Evolutionary conservation across 495 filamentous ascomycete species (phyloP), one percentile per base, ranked within the genome.

Genomic region (Podospora appendiculata): DNA sequence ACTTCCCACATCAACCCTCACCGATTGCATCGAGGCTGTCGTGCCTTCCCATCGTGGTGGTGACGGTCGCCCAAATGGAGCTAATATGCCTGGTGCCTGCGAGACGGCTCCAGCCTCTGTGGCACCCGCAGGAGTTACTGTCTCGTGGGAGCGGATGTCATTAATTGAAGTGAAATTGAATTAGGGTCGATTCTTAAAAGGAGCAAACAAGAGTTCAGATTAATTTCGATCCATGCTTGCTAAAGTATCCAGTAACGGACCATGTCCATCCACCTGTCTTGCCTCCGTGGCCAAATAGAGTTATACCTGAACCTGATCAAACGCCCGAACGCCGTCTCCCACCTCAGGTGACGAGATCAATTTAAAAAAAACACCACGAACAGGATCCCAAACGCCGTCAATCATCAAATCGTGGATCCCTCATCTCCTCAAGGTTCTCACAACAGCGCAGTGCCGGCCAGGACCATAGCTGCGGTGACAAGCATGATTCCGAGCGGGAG

Each of bases 381-480:
- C 10, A 39, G 4, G 6, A 33, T 18, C 6, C 8, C 25, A 50
- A 42, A 25, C 25, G 25, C 25, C 25, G 25, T 25, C 25, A 2
- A 25, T 25, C 25, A 25, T 25, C 25, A 2, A 25, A 25, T 25
- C 25, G 25, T 25, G 2, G 2, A 25, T 2, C 25, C 25, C 25
- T 25, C 25, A 5, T 25, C 25, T 25, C 25, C 5, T 43, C 14
- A 50, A 52, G 14, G 14, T 19, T 45, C 19, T 51, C 38, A 56
- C 47, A 61, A 47, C 33, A 65, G 35, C 9, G 56, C 52, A 18
- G 53, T 51, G 32, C 60, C 62, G n/a, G 50, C 50, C 32, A 64
- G 41, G 11, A 58, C 47, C 62, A 66, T 58, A 12, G 38, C 51
- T 38, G 57, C 53, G 18, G 51, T 50, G 38, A 56, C 47, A 25